These are phyloP conservation scores for Pythium utonaiense DNA, from an alignment of 352 stramenopile species.

Conservation along the genomic window DNA sequence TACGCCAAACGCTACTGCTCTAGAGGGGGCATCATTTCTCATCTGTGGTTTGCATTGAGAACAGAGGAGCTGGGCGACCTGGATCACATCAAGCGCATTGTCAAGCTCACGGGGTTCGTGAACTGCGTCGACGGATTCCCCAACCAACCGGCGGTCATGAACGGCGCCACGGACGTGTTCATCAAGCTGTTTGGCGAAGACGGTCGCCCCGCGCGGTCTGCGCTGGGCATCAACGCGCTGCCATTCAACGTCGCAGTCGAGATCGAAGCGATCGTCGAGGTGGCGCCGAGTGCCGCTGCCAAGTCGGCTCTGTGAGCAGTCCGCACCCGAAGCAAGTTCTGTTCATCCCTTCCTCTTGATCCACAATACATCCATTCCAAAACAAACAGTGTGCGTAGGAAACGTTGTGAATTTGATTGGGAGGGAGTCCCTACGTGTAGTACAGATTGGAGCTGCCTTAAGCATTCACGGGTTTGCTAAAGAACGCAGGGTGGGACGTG, in stretches of 20 bases:
- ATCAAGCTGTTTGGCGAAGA: conserved; percentile 76
- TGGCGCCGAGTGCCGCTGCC: conserved; percentile 46
- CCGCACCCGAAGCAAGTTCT: too few relatives aligned
- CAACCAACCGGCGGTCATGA: conserved; percentile 87
- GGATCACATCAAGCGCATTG: conserved; percentile 84
- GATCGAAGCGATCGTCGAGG: conserved; percentile 93
- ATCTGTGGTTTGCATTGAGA: too few relatives aligned
- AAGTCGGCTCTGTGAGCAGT: conserved; percentile 17
- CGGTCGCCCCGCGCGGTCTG: conserved; percentile 80
- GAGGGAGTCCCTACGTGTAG: too few relatives aligned
- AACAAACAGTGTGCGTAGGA: too few relatives aligned
- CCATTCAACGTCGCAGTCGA: conserved; percentile 93
- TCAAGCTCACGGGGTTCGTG: conserved; percentile 94
- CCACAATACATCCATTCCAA: too few relatives aligned
- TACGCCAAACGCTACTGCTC: too few relatives aligned
- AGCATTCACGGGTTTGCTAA: too few relatives aligned
- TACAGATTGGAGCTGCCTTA: too few relatives aligned
- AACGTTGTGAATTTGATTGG: too few relatives aligned
- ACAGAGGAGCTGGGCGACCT: conserved; percentile 78
- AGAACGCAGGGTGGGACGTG: too few relatives aligned
- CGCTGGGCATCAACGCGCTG: conserved; percentile 92
- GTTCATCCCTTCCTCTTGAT: too few relatives aligned
- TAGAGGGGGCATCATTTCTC: too few relatives aligned
- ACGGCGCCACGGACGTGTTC: conserved; percentile 89
- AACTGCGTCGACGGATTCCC: conserved; percentile 87